These are phyloP conservation scores for Sporothrix dimorphospora DNA, from an alignment of 2,329 filamentous ascomycete genomes.

Conservation along the genomic window DNA sequence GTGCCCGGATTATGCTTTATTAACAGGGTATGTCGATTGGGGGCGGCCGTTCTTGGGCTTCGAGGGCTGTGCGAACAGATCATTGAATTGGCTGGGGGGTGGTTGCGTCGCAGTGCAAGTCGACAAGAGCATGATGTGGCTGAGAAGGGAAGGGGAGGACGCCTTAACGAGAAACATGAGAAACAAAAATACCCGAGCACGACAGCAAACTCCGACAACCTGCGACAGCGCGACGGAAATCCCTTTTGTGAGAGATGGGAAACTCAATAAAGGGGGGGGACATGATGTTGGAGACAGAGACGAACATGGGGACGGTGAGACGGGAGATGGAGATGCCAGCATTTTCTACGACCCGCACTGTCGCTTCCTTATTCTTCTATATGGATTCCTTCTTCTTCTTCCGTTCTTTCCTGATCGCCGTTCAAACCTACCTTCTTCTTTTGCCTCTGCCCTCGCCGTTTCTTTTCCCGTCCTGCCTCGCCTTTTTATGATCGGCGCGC, in stretches of 20 bases:
- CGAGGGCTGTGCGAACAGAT: not conserved
- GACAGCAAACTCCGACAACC: slow-evolving; percentile 6
- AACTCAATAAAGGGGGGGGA: not conserved
- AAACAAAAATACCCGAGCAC: slow-evolving; percentile 14
- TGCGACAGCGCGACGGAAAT: slow-evolving; percentile 16
- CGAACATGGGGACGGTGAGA: slow-evolving; percentile 1
- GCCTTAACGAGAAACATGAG: not conserved
- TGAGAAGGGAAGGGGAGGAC: not conserved
- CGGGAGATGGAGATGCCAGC: not conserved
- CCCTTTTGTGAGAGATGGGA: not conserved
- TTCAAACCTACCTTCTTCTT: not conserved
- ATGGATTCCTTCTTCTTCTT: not conserved
- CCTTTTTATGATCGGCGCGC: not conserved
- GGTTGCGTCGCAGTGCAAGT: too few relatives aligned
- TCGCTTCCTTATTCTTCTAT: not conserved
- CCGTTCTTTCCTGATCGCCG: not conserved
- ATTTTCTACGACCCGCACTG: not conserved
- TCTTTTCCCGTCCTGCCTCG: not conserved
- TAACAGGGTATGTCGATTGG: not conserved
- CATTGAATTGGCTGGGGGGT: not conserved
- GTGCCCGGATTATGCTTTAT: not conserved
- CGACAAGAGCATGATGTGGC: not conserved
- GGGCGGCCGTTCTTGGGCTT: not conserved
- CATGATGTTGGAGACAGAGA: slow-evolving; percentile 7
- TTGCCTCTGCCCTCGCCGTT: not conserved